These are phyloP conservation scores for Cryphonectria radicalis DNA, from an alignment of 2,329 filamentous ascomycete species.

Conservation along the genomic window DNA sequence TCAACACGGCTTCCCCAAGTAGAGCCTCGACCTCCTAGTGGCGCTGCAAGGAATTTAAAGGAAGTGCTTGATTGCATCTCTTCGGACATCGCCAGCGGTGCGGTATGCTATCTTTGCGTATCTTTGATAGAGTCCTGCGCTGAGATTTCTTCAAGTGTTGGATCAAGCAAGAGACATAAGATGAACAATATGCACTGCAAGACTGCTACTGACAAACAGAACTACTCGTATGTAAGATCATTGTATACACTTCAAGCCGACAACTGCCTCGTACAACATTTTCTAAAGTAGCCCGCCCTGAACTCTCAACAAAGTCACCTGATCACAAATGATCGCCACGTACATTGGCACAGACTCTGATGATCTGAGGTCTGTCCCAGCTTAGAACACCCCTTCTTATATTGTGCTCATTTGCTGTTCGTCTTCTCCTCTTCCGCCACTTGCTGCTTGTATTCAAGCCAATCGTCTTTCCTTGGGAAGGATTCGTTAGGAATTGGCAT, in stretches of 20 bases:
- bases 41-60: not conserved
- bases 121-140: not conserved
- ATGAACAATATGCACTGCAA: no score
- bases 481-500: constrained; percentile 31
- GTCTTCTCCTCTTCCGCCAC: constrained; percentile 31
- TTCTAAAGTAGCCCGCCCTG: no score
- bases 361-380: no score
- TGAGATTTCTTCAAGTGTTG: no score
- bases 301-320: no score
- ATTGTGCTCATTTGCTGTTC: not conserved
- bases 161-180: no score
- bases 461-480: constrained; percentile 39
- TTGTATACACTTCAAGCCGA: no score
- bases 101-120: not conserved
- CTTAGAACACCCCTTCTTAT: not conserved
- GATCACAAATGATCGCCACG: no score
- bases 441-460: constrained; percentile 37
- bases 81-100: not conserved
- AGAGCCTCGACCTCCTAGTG: not conserved
- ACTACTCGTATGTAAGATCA: no score
- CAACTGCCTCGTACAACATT: no score
- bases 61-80: not conserved
- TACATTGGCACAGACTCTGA: no score
- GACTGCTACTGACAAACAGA: no score
- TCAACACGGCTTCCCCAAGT: not conserved